Percentiles rank a stretch among this genome's conserved stretches.
These are phyloP conservation scores for Marsdenia floribunda DNA, from an alignment of 257 asterid species.

Conservation along the genomic window DNA sequence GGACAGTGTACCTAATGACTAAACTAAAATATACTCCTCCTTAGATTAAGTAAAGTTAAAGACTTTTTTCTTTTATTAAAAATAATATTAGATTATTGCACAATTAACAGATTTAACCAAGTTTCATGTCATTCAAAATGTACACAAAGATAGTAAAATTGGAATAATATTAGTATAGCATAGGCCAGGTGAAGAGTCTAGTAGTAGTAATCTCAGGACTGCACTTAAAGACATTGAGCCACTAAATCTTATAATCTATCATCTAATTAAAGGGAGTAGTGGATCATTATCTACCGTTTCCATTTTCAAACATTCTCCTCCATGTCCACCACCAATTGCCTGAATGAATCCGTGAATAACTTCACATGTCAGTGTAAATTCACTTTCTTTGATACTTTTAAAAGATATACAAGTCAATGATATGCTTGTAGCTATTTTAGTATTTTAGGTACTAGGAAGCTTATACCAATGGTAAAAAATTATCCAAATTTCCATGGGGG, in stretches of 20 bases:
- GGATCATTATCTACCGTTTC: constrained; percentile 80
- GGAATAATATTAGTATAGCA: constrained; percentile 50
- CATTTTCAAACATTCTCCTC: constrained; percentile 25
- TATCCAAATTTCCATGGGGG: constrained; percentile 65
- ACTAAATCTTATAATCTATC: constrained; percentile 23
- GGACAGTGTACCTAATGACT: constrained; percentile 44
- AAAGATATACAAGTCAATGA: too few species aligned
- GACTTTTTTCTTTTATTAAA: neutral
- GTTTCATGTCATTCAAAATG: constrained; percentile 25
- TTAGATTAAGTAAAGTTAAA: neutral
- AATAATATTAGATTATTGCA: constrained; percentile 17
- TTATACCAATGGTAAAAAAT: neutral
- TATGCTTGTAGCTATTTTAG: too few species aligned
- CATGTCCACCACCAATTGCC: constrained; percentile 25
- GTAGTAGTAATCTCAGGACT: constrained; percentile 62
- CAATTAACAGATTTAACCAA: constrained; percentile 34
- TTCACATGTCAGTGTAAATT: too few species aligned
- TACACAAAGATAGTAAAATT: constrained; percentile 17
- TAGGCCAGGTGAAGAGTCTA: constrained; percentile 43
- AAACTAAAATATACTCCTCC: neutral
- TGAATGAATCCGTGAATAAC: too few species aligned
- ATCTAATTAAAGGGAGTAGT: constrained; percentile 70
- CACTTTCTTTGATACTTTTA: too few species aligned
- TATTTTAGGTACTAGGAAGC: too few species aligned
- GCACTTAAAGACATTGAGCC: constrained; percentile 32